Evolutionary conservation across 495 filamentous ascomycete species (phyloP).

Genomic region (Choiromyces venosus): DNA sequence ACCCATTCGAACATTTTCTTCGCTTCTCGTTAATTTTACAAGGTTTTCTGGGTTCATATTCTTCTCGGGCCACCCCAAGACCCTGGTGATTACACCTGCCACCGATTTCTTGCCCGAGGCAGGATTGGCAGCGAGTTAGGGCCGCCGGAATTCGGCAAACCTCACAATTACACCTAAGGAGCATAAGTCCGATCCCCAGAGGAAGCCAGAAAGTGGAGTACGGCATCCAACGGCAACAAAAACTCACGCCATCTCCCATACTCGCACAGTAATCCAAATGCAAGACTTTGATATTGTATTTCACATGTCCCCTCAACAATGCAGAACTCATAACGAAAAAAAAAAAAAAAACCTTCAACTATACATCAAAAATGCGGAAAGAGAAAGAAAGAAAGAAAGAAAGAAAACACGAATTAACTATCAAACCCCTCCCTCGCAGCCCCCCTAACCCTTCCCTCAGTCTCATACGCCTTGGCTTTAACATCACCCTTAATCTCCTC

Average conservation of each 20-base stretch:
- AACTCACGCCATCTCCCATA: neutral
- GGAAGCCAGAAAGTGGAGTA: neutral
- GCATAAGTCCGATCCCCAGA: neutral
- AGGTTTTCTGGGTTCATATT: no score
- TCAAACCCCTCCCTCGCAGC: neutral
- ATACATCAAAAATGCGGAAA: no score
- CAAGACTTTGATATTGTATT: neutral
- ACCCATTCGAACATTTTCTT: neutral
- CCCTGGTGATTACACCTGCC: no score
- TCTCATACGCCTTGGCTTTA: neutral
- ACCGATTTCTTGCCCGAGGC: neutral
- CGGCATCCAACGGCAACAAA: neutral
- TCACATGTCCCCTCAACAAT: neutral
- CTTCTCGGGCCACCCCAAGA: no score
- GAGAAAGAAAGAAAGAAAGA: neutral
- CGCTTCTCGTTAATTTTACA: no score
- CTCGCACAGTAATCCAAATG: neutral
- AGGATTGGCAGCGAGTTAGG: neutral
- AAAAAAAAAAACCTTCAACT: neutral
- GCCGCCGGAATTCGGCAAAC: neutral
- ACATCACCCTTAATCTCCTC: constrained; percentile 16
- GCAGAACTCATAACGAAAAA: neutral
- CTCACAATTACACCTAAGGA: neutral
- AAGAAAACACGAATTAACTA: neutral
- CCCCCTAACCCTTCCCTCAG: neutral